These are phyloP conservation scores for Beta corolliflora DNA, from an alignment of 179 eudicot genomes.

Conservation along the genomic window DNA sequence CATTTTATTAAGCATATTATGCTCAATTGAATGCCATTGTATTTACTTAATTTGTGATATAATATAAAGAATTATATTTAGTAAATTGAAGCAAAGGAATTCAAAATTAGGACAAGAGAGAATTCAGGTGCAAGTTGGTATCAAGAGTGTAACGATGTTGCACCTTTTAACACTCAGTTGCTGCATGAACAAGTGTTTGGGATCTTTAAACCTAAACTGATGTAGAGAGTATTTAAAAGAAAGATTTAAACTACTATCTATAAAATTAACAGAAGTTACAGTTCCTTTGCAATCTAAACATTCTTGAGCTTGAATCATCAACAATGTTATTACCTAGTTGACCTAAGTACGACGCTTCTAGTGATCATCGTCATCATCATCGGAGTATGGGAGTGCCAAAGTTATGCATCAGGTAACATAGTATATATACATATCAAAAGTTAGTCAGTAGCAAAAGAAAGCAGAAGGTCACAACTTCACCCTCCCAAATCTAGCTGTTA, in stretches of 20 bases:
- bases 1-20: too few species aligned
- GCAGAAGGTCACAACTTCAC: not conserved
- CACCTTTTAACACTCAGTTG: not conserved
- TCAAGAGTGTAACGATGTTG: not conserved
- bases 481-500: not conserved
- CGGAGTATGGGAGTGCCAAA: slow-evolving; percentile 45
- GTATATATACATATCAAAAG: not conserved
- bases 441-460: not conserved
- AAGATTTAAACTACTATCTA: too few species aligned
- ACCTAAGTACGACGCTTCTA: slow-evolving; percentile 50
- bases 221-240: too few species aligned
- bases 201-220: too few species aligned
- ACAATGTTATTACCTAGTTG: slow-evolving; percentile 6
- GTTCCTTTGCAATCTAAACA: slow-evolving; percentile 6
- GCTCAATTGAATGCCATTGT: too few species aligned
- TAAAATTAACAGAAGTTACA: slow-evolving; percentile 14
- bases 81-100: not conserved
- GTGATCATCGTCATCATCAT: slow-evolving; percentile 85
- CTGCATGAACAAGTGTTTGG: too few species aligned
- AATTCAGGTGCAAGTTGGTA: not conserved
- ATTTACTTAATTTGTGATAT: too few species aligned
- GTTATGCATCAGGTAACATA: not conserved
- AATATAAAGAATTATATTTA: too few species aligned
- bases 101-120: not conserved
- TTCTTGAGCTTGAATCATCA: slow-evolving; percentile 1